Conservation (phyloP, 768 basidiomycete genomes). For the Lactarius indigo region DNA sequence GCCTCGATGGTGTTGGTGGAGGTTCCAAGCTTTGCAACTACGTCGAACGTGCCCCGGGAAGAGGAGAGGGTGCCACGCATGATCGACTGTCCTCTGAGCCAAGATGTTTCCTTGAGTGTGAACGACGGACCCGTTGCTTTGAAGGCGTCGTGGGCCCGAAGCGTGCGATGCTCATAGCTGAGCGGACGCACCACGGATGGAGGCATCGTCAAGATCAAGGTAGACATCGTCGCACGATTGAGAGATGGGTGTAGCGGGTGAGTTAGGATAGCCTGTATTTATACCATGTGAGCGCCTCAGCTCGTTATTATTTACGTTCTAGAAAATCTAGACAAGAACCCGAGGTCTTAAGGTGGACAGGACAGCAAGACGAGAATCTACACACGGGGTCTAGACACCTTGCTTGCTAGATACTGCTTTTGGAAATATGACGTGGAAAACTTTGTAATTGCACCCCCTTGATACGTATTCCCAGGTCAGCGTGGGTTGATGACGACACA, state of each 20-base stretch:
- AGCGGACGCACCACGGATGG: constrained; percentile 1
- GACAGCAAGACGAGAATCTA: neutral
- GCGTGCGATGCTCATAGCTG: constrained; percentile 17
- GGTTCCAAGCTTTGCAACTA: constrained; percentile 14
- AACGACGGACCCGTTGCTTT: constrained; percentile 5
- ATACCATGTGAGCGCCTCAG: neutral
- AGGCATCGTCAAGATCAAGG: constrained; percentile 17
- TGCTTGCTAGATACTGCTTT: neutral
- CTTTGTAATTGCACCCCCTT: neutral
- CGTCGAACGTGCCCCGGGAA: constrained; percentile 7
- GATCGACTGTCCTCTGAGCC: constrained; percentile 17
- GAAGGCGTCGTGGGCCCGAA: constrained; percentile 6
- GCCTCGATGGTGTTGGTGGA: neutral
- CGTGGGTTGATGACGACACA: neutral
- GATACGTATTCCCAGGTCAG: neutral
- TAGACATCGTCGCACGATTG: constrained; percentile 3
- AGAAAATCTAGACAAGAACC: neutral
- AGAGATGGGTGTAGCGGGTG: neutral
- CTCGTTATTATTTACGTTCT: neutral
- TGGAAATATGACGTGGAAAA: neutral
- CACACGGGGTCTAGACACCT: neutral
- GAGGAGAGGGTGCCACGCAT: constrained; percentile 16
- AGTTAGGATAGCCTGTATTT: neutral
- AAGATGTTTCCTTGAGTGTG: constrained; percentile 5
- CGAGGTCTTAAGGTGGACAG: neutral